These are phyloP conservation scores for Isoetes taiwanensis DNA, from an alignment of 75 land plant species.

Conservation along the genomic window DNA sequence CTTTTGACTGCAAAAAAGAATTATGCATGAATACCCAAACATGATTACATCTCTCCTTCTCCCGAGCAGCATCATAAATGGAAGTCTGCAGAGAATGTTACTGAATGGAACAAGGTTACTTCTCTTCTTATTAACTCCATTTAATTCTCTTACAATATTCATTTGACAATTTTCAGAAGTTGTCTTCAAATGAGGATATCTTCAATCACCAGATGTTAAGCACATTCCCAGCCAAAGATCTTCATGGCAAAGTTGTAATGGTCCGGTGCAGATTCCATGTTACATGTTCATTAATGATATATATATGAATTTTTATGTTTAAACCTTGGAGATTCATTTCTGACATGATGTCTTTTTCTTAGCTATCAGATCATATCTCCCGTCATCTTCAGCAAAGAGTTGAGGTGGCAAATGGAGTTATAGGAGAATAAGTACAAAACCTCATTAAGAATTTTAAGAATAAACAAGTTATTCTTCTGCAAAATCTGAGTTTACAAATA, in stretches of 20 bases:
- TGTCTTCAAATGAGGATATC: too few species aligned
- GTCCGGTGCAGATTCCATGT: constrained; percentile 48
- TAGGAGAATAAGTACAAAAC: constrained; percentile 8
- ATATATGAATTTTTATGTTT: not conserved
- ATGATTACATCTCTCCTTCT: too few species aligned
- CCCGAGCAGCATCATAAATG: too few species aligned
- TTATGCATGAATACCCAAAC: too few species aligned
- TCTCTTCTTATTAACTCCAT: too few species aligned
- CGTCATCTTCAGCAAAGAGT: constrained; percentile 17
- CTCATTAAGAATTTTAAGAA: constrained; percentile 13
- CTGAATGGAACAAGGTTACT: too few species aligned
- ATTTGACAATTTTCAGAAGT: too few species aligned
- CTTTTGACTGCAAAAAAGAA: too few species aligned
- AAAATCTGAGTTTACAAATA: constrained; percentile 41
- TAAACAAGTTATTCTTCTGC: constrained; percentile 41
- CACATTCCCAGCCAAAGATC: constrained; percentile 35
- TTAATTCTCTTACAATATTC: too few species aligned
- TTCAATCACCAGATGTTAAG: constrained; percentile 58
- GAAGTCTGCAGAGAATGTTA: too few species aligned
- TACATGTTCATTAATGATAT: constrained; percentile 8
- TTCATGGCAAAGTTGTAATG: constrained; percentile 36
- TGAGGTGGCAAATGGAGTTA: constrained; percentile 16
- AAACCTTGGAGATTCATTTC: not conserved
- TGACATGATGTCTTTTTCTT: not conserved
- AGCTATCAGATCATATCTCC: constrained; percentile 43